Evolutionary conservation across 2,329 filamentous ascomycete genomes (phyloP).

Genomic region (Talaromyces islandicus): DNA sequence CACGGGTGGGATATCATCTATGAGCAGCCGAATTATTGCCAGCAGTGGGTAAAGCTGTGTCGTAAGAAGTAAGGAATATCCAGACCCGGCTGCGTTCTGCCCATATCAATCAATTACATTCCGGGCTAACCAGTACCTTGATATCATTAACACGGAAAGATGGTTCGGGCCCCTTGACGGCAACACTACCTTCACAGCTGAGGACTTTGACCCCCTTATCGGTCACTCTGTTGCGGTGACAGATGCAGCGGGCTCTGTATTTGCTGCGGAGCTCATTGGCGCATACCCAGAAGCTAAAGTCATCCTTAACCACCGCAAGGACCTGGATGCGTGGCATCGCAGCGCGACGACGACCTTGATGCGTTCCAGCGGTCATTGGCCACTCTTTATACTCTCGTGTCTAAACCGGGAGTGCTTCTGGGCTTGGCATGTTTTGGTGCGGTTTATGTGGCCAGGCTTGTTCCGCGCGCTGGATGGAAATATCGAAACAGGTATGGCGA

Average conservation of each 20-base stretch:
- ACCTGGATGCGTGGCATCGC: constrained; percentile 1
- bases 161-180: neutral
- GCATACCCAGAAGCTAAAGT: neutral
- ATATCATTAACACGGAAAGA: neutral
- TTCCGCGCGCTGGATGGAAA: neutral
- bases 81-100: too few species aligned
- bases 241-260: neutral
- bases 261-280: neutral
- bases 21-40: neutral
- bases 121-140: neutral
- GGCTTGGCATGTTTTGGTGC: neutral
- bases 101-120: neutral
- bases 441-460: neutral
- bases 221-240: neutral
- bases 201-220: neutral
- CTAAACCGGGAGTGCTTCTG: neutral
- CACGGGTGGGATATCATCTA: neutral
- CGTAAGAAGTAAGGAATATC: neutral
- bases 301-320: neutral
- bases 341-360: neutral
- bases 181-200: neutral
- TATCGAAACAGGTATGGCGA: neutral
- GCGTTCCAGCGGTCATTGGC: neutral
- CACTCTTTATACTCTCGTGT: neutral
- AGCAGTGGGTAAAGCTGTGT: neutral